Evolutionary conservation across 1,139 yeast species (phyloP).

Genomic region (Lodderomyces oxycetoniae): DNA sequence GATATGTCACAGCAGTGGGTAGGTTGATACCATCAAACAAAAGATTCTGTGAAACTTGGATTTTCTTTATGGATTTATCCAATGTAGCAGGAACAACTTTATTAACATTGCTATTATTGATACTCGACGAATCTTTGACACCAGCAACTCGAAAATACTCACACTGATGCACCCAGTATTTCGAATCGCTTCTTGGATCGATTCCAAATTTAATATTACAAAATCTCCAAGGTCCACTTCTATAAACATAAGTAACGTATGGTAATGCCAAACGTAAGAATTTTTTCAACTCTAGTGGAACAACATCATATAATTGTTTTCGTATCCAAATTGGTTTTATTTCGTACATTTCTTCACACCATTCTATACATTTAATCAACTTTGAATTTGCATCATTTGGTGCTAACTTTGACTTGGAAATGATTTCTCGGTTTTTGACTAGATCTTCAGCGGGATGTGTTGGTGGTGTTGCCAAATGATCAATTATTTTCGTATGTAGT

Average conservation of each 20-base stretch:
- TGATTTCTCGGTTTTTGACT: slow-evolving; percentile 26
- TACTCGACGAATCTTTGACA: slow-evolving; percentile 14
- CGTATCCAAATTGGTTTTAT: slow-evolving; percentile 84
- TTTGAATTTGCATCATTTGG: slow-evolving; percentile 26
- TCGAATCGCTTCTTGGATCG: slow-evolving; percentile 59
- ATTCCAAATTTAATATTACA: slow-evolving; percentile 77
- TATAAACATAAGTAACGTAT: slow-evolving; percentile 71
- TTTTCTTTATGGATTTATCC: slow-evolving; percentile 11
- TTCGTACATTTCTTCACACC: slow-evolving; percentile 53
- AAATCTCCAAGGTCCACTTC: slow-evolving; percentile 94
- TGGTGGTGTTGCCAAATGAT: slow-evolving; percentile 29
- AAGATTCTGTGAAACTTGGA: slow-evolving; percentile 45
- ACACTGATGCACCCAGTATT: slow-evolving; percentile 68
- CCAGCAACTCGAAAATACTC: slow-evolving; percentile 70
- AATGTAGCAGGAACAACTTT: slow-evolving; percentile 7
- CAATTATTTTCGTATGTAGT: slow-evolving; percentile 45
- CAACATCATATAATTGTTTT: slow-evolving; percentile 60
- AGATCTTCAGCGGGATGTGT: slow-evolving; percentile 34
- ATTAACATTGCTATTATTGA: slow-evolving; percentile 17
- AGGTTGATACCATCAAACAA: slow-evolving; percentile 68
- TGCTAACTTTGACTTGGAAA: slow-evolving; percentile 19
- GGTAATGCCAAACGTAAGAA: slow-evolving; percentile 75
- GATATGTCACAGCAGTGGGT: slow-evolving; percentile 70
- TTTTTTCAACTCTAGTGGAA: slow-evolving; percentile 47
- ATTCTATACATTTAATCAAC: slow-evolving; percentile 45